Conservation (phyloP, 768 basidiomycete genomes). For the Boletus rubescentipes region DNA sequence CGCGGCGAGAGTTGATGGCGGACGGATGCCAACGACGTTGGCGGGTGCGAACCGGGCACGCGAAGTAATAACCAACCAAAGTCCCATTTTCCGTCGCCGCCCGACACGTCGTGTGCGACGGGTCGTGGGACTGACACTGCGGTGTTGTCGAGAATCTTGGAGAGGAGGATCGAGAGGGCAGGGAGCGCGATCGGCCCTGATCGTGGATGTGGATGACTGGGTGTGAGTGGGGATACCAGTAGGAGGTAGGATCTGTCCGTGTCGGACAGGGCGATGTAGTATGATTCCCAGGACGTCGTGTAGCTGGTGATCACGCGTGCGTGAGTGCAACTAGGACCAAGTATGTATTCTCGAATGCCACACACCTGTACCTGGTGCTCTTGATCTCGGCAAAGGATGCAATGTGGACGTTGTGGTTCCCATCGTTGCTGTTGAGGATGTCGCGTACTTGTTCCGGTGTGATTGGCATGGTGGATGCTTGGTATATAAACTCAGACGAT, state of each 20-base stretch:
- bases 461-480: slow-evolving; percentile 12
- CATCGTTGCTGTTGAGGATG: slow-evolving; percentile 30
- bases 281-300: slow-evolving; percentile 27
- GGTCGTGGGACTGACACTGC: slow-evolving; percentile 51
- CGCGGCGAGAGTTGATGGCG: slow-evolving; percentile 33
- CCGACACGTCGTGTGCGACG: slow-evolving; percentile 46
- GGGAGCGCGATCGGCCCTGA: slow-evolving; percentile 29
- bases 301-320: slow-evolving; percentile 20
- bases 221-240: slow-evolving; percentile 17
- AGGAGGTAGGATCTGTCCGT: slow-evolving; percentile 28
- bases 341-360: not conserved
- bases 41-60: slow-evolving; percentile 36
- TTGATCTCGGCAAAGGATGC: slow-evolving; percentile 25
- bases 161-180: slow-evolving; percentile 39
- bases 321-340: not conserved
- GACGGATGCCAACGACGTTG: slow-evolving; percentile 37
- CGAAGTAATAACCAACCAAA: slow-evolving; percentile 32
- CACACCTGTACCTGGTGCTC: slow-evolving; percentile 33
- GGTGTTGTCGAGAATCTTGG: slow-evolving; percentile 43
- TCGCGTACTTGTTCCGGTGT: slow-evolving; percentile 30
- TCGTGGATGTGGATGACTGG: slow-evolving; percentile 6
- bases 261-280: slow-evolving; percentile 28
- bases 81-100: slow-evolving; percentile 16
- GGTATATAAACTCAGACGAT: no score
- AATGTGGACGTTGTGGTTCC: slow-evolving; percentile 5